Evolutionary conservation across 306 rosid genomes (phyloP).

Genomic region (Aeschynomene evenia): DNA sequence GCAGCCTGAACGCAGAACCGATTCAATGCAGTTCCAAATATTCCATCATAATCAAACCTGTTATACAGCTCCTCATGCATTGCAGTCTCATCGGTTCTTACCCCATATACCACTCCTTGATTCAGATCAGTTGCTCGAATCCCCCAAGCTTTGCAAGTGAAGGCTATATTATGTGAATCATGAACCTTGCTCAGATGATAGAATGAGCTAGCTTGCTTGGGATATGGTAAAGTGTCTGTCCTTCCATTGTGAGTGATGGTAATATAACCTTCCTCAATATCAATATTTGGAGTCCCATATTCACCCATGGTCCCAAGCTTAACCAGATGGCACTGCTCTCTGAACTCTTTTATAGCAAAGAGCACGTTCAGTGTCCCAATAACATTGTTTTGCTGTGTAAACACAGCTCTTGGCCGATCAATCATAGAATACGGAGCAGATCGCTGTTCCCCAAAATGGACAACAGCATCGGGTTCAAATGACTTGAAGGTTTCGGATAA

Average conservation of each 20-base stretch:
- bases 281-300: conserved; percentile 96
- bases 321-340: conserved; percentile 86
- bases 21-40: conserved; percentile 93
- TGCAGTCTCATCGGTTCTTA: conserved; percentile 79
- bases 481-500: conserved; percentile 78
- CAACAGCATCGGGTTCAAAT: conserved; percentile 89
- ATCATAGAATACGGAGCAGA: conserved; percentile 98
- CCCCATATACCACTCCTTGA: conserved; percentile 96
- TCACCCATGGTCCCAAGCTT: conserved; percentile 99
- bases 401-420: conserved; percentile 91
- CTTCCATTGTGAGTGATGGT: conserved; percentile 96
- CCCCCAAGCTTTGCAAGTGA: conserved; percentile 99
- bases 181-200: conserved; percentile 97
- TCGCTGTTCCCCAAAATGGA: conserved; percentile 93
- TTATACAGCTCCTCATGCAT: conserved; percentile 82
- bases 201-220: conserved; percentile 97
- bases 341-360: conserved; percentile 87
- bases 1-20: conserved; percentile 99
- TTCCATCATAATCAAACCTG: conserved; percentile 90
- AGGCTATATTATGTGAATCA: conserved; percentile 92
- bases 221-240: conserved; percentile 90
- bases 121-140: conserved; percentile 93
- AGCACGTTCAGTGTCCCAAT: conserved; percentile 92
- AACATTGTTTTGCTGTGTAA: conserved; percentile 87
- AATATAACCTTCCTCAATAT: conserved; percentile 95